A percentile compares a stretch with the other conserved stretches of the same genome.
phyloP scores from a whole-genome alignment of 2,329 filamentous ascomycete species.

The Xylariaceae sp. region DNA sequence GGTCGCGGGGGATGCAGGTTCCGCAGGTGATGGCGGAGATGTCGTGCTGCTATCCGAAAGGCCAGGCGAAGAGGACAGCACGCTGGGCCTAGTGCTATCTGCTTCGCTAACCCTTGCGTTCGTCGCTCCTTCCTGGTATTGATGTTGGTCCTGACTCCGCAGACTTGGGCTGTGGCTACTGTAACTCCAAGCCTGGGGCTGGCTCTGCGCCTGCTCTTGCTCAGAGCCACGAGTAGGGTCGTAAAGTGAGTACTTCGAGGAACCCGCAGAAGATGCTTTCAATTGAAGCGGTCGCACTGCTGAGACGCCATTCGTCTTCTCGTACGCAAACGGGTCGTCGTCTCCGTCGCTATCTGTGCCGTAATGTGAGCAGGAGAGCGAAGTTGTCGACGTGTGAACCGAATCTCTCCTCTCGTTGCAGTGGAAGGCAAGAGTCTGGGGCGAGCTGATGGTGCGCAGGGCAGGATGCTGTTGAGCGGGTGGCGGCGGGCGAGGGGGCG shows the following conservation, averaged over 20 bases:
- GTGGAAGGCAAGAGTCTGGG: conserved; percentile 31
- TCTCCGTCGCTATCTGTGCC: conserved; percentile 32
- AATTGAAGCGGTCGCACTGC: conserved; percentile 25
- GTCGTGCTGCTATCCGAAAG: conserved; percentile 27
- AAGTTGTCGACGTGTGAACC: conserved; percentile 43
- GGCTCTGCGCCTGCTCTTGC: neutral
- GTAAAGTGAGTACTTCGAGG: conserved; percentile 29
- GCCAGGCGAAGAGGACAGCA: conserved; percentile 24
- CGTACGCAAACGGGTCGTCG: conserved; percentile 33
- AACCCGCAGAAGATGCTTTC: conserved; percentile 24
- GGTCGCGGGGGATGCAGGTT: conserved; percentile 26
- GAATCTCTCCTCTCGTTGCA: conserved; percentile 50
- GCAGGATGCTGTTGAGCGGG: conserved; percentile 50
- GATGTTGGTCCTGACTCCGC: neutral
- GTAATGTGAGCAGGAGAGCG: conserved; percentile 29
- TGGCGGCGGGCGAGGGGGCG: conserved; percentile 35
- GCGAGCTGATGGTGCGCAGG: conserved; percentile 35
- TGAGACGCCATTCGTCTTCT: conserved; percentile 21
- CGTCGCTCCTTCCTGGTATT: neutral
- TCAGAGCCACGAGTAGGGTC: conserved; percentile 13
- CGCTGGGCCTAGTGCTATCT: conserved; percentile 26
- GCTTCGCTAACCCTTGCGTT: conserved; percentile 18
- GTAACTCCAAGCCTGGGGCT: conserved; percentile 2
- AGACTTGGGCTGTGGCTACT: neutral
- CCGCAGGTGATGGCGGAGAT: conserved; percentile 8